Conservation (phyloP, 768 basidiomycete species). For the Hypholoma sublateritium region DNA sequence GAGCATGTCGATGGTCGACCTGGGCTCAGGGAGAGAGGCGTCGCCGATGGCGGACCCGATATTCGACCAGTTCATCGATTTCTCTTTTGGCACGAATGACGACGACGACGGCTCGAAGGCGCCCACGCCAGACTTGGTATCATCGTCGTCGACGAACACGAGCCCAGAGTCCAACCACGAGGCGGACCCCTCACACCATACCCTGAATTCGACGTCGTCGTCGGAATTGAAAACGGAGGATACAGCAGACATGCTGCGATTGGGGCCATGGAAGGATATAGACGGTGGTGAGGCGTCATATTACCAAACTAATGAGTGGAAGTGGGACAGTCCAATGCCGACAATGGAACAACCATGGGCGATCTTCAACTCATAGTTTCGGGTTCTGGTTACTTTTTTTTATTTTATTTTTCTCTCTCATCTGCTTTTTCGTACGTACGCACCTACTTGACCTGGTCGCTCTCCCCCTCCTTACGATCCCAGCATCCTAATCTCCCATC, state of each 20-base stretch:
- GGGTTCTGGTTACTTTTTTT: slow-evolving; percentile 21
- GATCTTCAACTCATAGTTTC: slow-evolving; percentile 56
- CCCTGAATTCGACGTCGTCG: slow-evolving; percentile 34
- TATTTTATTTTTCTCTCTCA: slow-evolving; percentile 21
- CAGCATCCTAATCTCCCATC: slow-evolving; percentile 27
- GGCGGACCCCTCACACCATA: slow-evolving; percentile 47
- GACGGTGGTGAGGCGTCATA: slow-evolving; percentile 76
- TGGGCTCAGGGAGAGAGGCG: slow-evolving; percentile 15
- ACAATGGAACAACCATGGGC: slow-evolving; percentile 72
- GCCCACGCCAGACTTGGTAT: slow-evolving; percentile 72
- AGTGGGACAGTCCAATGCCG: slow-evolving; percentile 72
- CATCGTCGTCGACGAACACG: slow-evolving; percentile 70
- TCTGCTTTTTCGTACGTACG: slow-evolving; percentile 18
- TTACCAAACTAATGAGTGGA: slow-evolving; percentile 63
- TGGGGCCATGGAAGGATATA: slow-evolving; percentile 67
- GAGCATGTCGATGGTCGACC: slow-evolving; percentile 20
- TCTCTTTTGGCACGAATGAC: slow-evolving; percentile 56
- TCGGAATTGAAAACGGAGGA: slow-evolving; percentile 56
- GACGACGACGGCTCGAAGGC: slow-evolving; percentile 71
- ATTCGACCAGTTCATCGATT: slow-evolving; percentile 68
- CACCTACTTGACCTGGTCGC: neutral
- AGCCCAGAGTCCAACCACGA: slow-evolving; percentile 78
- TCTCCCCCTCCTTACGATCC: slow-evolving; percentile 15
- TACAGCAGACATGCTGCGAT: slow-evolving; percentile 49
- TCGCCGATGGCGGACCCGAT: slow-evolving; percentile 39